Evolutionary conservation across 495 filamentous ascomycete genomes (phyloP).

Genomic region (Penicillium subrubescens): DNA sequence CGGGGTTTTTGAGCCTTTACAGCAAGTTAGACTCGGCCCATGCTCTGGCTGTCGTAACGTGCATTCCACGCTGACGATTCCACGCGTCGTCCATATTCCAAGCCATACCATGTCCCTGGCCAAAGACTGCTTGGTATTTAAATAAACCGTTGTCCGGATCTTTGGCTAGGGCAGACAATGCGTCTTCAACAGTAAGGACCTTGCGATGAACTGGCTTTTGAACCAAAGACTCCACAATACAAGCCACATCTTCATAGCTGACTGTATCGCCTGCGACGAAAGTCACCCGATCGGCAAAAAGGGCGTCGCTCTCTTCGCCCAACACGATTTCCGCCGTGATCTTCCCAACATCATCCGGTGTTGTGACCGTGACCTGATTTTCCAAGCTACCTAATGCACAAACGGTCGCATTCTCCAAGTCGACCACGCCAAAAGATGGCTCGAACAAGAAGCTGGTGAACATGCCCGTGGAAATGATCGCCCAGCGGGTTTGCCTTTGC

Average conservation of each 20-base stretch:
- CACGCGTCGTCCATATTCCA: background rate
- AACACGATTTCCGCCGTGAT: background rate
- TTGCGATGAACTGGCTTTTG: background rate
- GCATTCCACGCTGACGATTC: background rate
- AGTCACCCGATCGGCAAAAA: background rate
- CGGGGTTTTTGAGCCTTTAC: background rate
- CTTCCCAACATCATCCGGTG: background rate
- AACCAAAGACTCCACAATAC: background rate
- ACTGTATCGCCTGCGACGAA: background rate
- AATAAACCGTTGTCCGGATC: background rate
- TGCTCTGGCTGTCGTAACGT: background rate
- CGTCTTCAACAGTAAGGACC: background rate
- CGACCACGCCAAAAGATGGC: background rate
- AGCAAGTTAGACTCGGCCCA: background rate
- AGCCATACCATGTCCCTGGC: background rate
- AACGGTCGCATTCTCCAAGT: background rate
- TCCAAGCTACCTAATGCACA: background rate
- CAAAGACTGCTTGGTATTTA: background rate
- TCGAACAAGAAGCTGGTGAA: background rate
- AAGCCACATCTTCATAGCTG: background rate
- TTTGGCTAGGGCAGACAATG: background rate
- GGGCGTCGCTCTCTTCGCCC: background rate
- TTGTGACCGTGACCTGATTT: background rate
- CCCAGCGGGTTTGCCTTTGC: conserved; percentile 45
- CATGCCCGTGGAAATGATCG: background rate